Base-by-base conservation (phyloP, 768 basidiomycete species). In the Multifurca ochricompacta region DNA sequence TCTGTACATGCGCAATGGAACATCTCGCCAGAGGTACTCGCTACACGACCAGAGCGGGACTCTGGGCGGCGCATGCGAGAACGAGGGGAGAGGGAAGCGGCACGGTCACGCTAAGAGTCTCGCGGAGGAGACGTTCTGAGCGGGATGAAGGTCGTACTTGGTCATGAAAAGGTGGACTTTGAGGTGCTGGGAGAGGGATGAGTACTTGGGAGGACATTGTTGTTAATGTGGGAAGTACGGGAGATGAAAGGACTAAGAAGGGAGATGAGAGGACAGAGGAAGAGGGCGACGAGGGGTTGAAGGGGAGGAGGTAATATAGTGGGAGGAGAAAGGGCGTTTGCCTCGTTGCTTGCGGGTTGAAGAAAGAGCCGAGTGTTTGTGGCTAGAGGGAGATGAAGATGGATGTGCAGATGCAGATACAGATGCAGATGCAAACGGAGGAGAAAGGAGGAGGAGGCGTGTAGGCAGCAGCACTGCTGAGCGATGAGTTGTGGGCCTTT, bases 41-140 rank as follows among this genome's bases (percentile, higher is more conserved):
- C 37, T 45, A 58, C 13, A 10, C 47, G 58, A 32, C 43, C 56
- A 27, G 56, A 43, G 18, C 28, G 23, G 28, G 50, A 59, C 9
- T 51, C 60, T 16, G 46, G 44, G 31, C 43, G 55, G 27, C 34
- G 64, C 43, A 31, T 52, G 53, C 45, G 63, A 49, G 37, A 64
- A 52, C 27, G 64, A 32, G 53, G 66, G 56, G 35, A 62, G 36
- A 60, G 57, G 47, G 55, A 41, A 59, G 69, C 65, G 55, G 72
- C 65, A 67, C 69, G 72, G 36, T 61, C 81, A 43, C 77, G 71
- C 27, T 67, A 49, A 83, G 74, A 9, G 81, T 74, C 58, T 81
- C 75, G 47, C 81, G 71, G 45, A 83, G 71, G 42, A 83, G 74
- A 9, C 74, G 72, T 61, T 82, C 77, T 4, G 78, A 80, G 51